Conservation (phyloP, 441 rosid species). For the Dalechampia spathulata region DNA sequence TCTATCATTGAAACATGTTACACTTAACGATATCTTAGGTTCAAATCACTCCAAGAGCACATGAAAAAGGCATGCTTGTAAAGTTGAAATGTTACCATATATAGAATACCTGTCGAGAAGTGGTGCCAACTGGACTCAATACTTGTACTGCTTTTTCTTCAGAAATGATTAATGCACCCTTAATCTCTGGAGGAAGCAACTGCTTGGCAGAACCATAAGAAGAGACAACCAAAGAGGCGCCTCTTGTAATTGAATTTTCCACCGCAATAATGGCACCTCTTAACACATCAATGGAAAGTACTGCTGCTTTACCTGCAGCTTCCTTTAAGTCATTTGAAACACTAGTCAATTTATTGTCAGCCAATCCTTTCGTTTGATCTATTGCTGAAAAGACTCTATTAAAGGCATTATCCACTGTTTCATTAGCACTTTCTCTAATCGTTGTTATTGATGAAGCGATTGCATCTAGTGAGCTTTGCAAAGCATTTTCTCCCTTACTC, state of each 20-base stretch:
- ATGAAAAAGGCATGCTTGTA: constrained; percentile 1
- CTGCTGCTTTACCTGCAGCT: constrained; percentile 47
- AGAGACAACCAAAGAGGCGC: constrained; percentile 55
- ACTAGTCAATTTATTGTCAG: constrained; percentile 39
- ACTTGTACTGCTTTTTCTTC: constrained; percentile 56
- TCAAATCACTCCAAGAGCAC: neutral
- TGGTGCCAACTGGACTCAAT: constrained; percentile 50
- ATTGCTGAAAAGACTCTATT: constrained; percentile 38
- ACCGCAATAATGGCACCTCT: constrained; percentile 49
- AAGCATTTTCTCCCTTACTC: constrained; percentile 43
- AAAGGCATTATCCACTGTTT: constrained; percentile 47
- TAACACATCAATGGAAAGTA: constrained; percentile 47
- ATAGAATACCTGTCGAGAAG: constrained; percentile 58
- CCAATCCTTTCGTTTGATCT: constrained; percentile 50
- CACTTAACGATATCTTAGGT: neutral
- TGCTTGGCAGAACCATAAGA: constrained; percentile 70
- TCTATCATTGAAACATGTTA: neutral
- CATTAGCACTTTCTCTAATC: constrained; percentile 49
- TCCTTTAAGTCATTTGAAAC: constrained; percentile 50
- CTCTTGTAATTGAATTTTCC: constrained; percentile 58
- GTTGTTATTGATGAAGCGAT: constrained; percentile 51
- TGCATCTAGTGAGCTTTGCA: constrained; percentile 50
- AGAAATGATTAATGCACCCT: constrained; percentile 41
- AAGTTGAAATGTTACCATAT: constrained; percentile 1
- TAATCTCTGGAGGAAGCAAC: constrained; percentile 62